Evolutionary conservation across 2,329 filamentous ascomycete genomes (phyloP).

Genomic region (Pseudomassariella vexata): DNA sequence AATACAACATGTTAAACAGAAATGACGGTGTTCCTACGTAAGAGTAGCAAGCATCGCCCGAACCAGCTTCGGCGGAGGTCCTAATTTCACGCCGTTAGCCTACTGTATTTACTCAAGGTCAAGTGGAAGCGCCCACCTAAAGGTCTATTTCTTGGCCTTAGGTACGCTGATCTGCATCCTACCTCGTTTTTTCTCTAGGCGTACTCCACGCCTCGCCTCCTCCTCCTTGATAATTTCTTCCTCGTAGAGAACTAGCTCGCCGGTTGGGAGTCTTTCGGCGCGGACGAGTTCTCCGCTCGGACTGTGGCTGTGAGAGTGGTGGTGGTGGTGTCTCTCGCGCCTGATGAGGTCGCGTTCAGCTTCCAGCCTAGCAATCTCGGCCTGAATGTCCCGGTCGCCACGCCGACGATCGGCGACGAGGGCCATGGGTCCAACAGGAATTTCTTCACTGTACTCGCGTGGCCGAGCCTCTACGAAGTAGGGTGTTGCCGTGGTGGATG

Average conservation of each 20-base stretch:
- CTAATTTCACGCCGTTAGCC: slow-evolving; percentile 32
- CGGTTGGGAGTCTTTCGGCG: slow-evolving; percentile 53
- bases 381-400: slow-evolving; percentile 59
- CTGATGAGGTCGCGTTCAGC: slow-evolving; percentile 40
- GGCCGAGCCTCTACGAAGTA: slow-evolving; percentile 34
- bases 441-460: slow-evolving; percentile 27
- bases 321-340: slow-evolving; percentile 15
- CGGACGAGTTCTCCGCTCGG: slow-evolving; percentile 48
- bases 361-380: slow-evolving; percentile 68
- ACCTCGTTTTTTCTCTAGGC: slow-evolving; percentile 89
- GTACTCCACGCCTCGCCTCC: slow-evolving; percentile 50
- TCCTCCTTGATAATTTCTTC: slow-evolving; percentile 51
- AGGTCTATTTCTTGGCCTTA: too few species aligned
- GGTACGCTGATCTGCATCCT: slow-evolving; percentile 83
- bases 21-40: slow-evolving; percentile 43
- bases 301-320: slow-evolving; percentile 29
- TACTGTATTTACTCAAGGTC: background rate
- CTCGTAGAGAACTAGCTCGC: slow-evolving; percentile 59
- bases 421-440: slow-evolving; percentile 34
- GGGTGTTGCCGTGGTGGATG: slow-evolving; percentile 29
- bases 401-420: slow-evolving; percentile 31
- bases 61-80: slow-evolving; percentile 57
- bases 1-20: background rate
- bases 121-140: slow-evolving; percentile 41
- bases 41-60: slow-evolving; percentile 67